Percentiles rank a stretch among this genome's conserved stretches.
Conservation (phyloP, 495 filamentous ascomycete species). For the Poronia punctata region DNA sequence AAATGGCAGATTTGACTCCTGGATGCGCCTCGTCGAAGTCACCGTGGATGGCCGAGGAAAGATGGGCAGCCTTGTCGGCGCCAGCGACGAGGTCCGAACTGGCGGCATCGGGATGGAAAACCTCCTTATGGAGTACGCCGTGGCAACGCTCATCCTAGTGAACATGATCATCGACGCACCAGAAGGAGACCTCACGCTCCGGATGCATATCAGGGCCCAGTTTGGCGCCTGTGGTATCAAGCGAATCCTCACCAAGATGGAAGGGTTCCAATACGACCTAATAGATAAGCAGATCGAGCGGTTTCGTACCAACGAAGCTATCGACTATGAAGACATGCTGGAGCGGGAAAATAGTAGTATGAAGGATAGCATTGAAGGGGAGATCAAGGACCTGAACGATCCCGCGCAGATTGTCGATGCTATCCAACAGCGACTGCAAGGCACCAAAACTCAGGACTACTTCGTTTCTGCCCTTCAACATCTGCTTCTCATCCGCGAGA, state of each 20-base stretch:
- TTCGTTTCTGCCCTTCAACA: conserved; percentile 95
- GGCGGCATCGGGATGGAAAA: conserved; percentile 99
- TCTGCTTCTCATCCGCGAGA: conserved; percentile 86
- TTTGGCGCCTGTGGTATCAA: conserved; percentile 95
- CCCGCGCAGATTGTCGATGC: conserved; percentile 89
- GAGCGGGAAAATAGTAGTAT: conserved; percentile 86
- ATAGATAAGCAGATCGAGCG: conserved; percentile 98
- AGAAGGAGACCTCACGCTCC: conserved; percentile 79
- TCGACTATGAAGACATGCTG: conserved; percentile 95
- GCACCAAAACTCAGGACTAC: conserved; percentile 83
- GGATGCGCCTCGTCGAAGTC: conserved; percentile 98
- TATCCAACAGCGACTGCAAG: conserved; percentile 79
- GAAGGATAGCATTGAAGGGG: conserved; percentile 82
- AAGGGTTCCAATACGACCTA: conserved; percentile 94
- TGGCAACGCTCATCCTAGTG: conserved; percentile 88
- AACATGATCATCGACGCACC: conserved; percentile 95
- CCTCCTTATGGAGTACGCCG: conserved; percentile 96
- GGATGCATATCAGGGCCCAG: conserved; percentile 91
- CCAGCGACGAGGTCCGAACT: conserved; percentile 92
- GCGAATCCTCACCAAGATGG: conserved; percentile 93
- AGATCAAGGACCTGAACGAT: conserved; percentile 91
- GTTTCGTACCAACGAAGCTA: conserved; percentile 88
- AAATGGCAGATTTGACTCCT: conserved; percentile 94
- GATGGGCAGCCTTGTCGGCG: conserved; percentile 95
- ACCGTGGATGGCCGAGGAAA: conserved; percentile 95